Percentiles rank a stretch among this genome's conserved stretches.
phyloP scores from a whole-genome alignment of 2,329 filamentous ascomycete species.

The Alternaria angustiovoidea region DNA sequence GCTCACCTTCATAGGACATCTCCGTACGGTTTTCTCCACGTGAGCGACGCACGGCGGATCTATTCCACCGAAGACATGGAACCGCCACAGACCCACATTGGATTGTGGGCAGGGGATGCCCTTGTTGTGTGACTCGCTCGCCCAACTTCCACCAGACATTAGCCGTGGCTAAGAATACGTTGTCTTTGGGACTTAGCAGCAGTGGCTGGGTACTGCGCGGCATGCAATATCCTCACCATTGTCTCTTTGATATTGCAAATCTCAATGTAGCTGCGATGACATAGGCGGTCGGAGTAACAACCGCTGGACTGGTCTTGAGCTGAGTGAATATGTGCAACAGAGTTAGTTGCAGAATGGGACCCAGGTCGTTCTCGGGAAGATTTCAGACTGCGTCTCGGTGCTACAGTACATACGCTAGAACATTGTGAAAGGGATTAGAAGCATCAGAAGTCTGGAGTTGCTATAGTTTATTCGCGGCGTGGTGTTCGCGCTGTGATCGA shows the following conservation, averaged over 20 bases:
- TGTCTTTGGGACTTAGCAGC: background rate
- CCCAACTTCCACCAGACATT: conserved; percentile 29
- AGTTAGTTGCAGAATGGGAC: conserved; percentile 9
- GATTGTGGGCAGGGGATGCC: conserved; percentile 35
- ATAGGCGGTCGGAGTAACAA: background rate
- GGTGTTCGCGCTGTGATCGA: conserved; percentile 32
- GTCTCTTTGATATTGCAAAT: background rate
- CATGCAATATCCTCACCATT: background rate
- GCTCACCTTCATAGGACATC: conserved; percentile 12
- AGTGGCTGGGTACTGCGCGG: background rate
- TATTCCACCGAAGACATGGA: conserved; percentile 34
- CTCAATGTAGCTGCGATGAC: background rate
- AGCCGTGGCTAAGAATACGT: conserved; percentile 26
- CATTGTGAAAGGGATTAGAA: background rate
- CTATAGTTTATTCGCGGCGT: conserved; percentile 19
- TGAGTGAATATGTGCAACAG: background rate
- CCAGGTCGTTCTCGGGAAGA: background rate
- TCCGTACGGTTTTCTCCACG: conserved; percentile 38
- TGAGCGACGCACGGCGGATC: conserved; percentile 37
- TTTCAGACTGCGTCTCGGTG: background rate
- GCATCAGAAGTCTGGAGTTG: background rate
- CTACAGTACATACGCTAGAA: conserved; percentile 8
- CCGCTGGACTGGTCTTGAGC: background rate
- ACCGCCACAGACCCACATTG: conserved; percentile 38
- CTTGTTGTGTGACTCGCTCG: conserved; percentile 39